These are phyloP conservation scores for Teratosphaeria pseudoeucalypti DNA, from an alignment of 2,329 filamentous ascomycete genomes.

Conservation along the genomic window DNA sequence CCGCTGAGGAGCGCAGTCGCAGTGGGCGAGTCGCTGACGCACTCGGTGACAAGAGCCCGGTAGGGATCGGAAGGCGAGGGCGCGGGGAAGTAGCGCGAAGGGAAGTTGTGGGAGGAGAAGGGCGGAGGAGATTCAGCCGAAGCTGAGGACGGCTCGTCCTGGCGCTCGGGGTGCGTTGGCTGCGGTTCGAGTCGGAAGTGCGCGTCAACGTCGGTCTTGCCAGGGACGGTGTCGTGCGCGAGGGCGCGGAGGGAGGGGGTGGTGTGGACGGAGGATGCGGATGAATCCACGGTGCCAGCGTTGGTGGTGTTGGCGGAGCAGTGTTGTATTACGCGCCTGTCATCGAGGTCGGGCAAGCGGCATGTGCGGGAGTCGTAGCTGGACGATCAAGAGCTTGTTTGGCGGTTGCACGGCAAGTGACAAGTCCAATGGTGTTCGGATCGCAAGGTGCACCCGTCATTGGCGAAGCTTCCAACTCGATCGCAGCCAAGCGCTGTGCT, in stretches of 20 bases:
- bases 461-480: neutral
- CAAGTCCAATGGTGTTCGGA: neutral
- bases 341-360: neutral
- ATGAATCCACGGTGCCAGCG: neutral
- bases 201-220: constrained; percentile 22
- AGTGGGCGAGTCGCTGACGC: constrained; percentile 31
- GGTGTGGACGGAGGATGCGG: constrained; percentile 19
- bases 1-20: constrained; percentile 34
- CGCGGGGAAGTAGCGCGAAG: constrained; percentile 49
- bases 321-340: neutral
- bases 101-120: constrained; percentile 55
- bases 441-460: neutral
- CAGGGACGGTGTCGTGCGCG: constrained; percentile 9
- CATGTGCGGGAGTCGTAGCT: neutral
- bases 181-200: constrained; percentile 17
- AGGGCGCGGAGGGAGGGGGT: constrained; percentile 22
- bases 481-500: neutral
- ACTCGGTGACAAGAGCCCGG: constrained; percentile 29
- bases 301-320: neutral
- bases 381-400: neutral
- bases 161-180: constrained; percentile 6
- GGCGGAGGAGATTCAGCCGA: constrained; percentile 50
- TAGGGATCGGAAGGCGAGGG: constrained; percentile 38
- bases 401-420: neutral
- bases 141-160: constrained; percentile 19